A percentile compares a stretch with the other conserved stretches of the same genome.
Evolutionary conservation across 345 rosid species (phyloP).

Genomic region (Citrus glauca): DNA sequence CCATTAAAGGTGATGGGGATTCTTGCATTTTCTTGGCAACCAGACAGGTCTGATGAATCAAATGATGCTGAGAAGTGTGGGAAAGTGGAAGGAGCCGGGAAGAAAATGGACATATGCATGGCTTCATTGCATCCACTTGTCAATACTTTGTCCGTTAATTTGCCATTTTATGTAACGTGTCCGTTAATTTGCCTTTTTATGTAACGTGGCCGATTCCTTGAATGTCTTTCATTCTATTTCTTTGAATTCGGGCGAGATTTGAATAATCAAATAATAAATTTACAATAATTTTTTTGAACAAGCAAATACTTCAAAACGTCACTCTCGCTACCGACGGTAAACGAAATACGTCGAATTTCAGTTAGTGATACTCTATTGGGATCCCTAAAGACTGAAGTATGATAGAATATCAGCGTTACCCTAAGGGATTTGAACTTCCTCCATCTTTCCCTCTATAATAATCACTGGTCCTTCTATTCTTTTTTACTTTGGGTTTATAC

Average conservation of each 20-base stretch:
- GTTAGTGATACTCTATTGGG: too few species aligned
- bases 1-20: not conserved
- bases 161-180: not conserved
- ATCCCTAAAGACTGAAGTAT: too few species aligned
- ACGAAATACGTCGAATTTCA: too few species aligned
- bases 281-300: not conserved
- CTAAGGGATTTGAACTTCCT: too few species aligned
- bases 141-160: slow-evolving; percentile 16
- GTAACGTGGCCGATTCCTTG: not conserved
- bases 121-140: slow-evolving; percentile 22
- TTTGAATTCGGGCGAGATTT: not conserved
- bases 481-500: too few species aligned
- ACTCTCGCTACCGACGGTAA: too few species aligned
- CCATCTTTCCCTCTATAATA: too few species aligned
- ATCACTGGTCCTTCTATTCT: too few species aligned
- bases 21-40: not conserved
- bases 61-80: not conserved
- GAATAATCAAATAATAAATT: too few species aligned
- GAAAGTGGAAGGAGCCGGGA: not conserved
- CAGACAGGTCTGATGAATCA: not conserved
- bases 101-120: not conserved
- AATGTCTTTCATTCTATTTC: not conserved
- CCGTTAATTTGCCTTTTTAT: slow-evolving; percentile 4
- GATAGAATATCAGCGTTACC: too few species aligned
- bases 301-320: too few species aligned